Conservation (phyloP, 2,329 filamentous ascomycete genomes). For the Venturiaceae sp. region DNA sequence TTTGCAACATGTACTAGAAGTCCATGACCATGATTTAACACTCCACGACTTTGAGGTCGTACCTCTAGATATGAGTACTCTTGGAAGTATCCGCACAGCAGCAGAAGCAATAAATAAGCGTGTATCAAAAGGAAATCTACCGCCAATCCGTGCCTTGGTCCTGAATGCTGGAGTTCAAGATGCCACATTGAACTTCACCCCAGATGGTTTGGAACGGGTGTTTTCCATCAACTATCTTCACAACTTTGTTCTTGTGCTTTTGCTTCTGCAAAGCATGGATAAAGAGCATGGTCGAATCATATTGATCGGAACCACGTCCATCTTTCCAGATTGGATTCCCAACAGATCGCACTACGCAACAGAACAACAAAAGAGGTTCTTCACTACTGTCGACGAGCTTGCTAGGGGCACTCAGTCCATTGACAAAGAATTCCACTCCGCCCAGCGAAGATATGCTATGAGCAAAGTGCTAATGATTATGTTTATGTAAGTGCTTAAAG, state of each 20-base stretch:
- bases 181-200: background rate
- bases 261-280: background rate
- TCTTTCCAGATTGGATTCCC: background rate
- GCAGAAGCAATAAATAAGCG: background rate
- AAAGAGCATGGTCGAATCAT: background rate
- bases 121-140: background rate
- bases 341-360: background rate
- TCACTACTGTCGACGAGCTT: background rate
- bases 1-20: background rate
- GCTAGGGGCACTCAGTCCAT: background rate
- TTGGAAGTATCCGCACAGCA: background rate
- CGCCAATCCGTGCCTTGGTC: background rate
- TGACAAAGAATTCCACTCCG: background rate
- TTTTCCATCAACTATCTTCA: background rate
- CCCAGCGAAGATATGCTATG: background rate
- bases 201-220: background rate
- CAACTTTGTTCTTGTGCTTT: background rate
- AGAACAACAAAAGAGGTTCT: background rate
- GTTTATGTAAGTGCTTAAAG: background rate
- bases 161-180: constrained; percentile 1
- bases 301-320: background rate
- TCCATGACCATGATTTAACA: background rate
- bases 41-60: background rate
- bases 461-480: background rate
- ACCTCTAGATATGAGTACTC: background rate